These are phyloP conservation scores for Pestalotiopsis sp. DNA, from an alignment of 2,329 filamentous ascomycete genomes.

Conservation along the genomic window DNA sequence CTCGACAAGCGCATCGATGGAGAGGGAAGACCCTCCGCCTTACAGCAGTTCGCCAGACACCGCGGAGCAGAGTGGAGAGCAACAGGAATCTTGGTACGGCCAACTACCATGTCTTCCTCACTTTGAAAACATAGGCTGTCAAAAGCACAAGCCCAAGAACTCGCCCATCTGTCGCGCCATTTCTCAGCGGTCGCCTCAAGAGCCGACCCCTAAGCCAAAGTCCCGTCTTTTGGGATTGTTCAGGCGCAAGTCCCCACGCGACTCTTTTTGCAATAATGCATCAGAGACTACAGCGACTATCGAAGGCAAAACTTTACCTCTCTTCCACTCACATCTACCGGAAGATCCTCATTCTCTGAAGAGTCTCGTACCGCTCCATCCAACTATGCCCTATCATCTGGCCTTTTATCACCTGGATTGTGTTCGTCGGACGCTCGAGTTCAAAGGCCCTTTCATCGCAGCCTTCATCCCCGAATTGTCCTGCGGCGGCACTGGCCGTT, in stretches of 20 bases:
- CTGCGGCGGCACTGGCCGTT: neutral
- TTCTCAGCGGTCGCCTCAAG: neutral
- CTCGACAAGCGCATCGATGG: too few relatives aligned
- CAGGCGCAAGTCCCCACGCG: neutral
- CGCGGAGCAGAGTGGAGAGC: neutral
- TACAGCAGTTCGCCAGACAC: too few relatives aligned
- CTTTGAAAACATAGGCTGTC: neutral
- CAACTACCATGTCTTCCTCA: neutral
- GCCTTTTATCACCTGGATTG: slow-evolving; percentile 15
- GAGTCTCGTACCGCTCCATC: slow-evolving; percentile 8
- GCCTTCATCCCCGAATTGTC: slow-evolving; percentile 8
- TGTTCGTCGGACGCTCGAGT: slow-evolving; percentile 1
- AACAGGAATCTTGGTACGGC: neutral
- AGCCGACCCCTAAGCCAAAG: neutral
- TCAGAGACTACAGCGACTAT: neutral
- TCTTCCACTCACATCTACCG: neutral
- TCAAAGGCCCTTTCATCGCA: neutral
- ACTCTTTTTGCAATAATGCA: neutral
- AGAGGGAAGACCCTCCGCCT: too few relatives aligned
- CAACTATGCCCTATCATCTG: slow-evolving; percentile 12
- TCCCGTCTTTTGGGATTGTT: neutral
- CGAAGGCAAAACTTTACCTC: neutral
- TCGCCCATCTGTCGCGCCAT: neutral
- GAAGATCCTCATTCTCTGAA: neutral
- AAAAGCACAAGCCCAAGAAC: neutral